Conservation (phyloP, 2,329 filamentous ascomycete species). For the Ophiosphaerella narmari region DNA sequence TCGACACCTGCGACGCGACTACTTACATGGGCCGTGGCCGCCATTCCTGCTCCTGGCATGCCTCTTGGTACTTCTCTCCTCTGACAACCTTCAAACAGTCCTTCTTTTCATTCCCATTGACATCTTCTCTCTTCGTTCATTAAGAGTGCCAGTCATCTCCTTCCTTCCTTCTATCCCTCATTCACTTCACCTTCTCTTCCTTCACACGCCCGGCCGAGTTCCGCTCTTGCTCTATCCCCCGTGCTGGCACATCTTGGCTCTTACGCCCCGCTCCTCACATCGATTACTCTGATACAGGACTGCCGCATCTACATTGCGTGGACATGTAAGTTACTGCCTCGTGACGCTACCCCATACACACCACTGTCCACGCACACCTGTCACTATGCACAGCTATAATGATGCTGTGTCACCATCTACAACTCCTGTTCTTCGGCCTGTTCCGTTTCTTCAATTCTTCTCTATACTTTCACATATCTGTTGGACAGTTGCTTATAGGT, state of each 20-base stretch:
- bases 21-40: constrained; percentile 30
- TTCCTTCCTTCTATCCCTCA: constrained; percentile 14
- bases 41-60: constrained; percentile 7
- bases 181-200: constrained; percentile 12
- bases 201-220: constrained; percentile 17
- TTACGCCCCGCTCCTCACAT: constrained; percentile 32
- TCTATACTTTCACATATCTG: neutral
- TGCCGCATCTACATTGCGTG: constrained; percentile 34
- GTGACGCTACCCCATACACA: constrained; percentile 20
- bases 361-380: neutral
- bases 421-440: constrained; percentile 2
- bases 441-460: constrained; percentile 9
- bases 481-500: constrained; percentile 21
- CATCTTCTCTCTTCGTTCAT: constrained; percentile 13
- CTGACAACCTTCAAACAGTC: constrained; percentile 10
- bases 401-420: neutral
- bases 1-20: constrained; percentile 28
- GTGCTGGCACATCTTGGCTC: constrained; percentile 49
- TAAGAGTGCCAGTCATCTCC: constrained; percentile 30
- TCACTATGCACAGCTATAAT: neutral
- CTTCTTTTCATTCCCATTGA: constrained; percentile 6
- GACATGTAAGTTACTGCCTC: constrained; percentile 41
- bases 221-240: constrained; percentile 22
- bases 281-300: constrained; percentile 27
- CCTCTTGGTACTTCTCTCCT: constrained; percentile 29